Base-by-base conservation (phyloP, 441 rosid species). In the Erodium texanum region DNA sequence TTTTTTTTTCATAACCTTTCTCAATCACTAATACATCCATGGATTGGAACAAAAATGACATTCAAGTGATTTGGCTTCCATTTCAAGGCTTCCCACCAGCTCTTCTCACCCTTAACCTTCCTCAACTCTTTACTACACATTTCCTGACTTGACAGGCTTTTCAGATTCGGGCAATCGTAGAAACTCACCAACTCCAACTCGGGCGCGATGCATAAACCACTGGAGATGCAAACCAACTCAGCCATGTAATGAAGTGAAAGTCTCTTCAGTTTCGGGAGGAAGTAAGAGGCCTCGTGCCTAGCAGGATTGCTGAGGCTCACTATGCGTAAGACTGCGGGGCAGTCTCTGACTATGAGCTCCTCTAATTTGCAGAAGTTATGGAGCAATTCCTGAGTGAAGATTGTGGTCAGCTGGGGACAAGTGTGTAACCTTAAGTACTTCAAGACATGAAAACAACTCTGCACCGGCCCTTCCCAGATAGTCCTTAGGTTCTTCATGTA, bases 341-440 rank as follows among this genome's bases (percentile, higher is more conserved):
- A 78, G 22, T 75, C 76, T 69, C 54, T 52, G 10, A 78, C 56
- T 0, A 19, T 1, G 0, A 73, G 73, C 48, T 70, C 75, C 18
- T 73, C 79, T 24, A 70, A 66, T 41, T 29, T 65, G 3, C 12
- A 1, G 0, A 75, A 66, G 27, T 62, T 52, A 3, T 27, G 18
- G 5, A 75, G 32, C 61, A 73, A 65, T 19, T n/a, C 69, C 0
- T 48, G 66, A 2, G 38, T 65, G 32, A 75, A 75, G 41, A 78
- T 65, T 19, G 14, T 14, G 27, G 19, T 59, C 63, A 75, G 11
- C 22, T 50, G 34, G 4, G 77, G 82, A 20, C 79, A 78, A 10
- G 23, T 64, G 23, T 50, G 58, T 20, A 78, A 32, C 0, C 56
- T 16, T 62, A 75, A 71, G 66, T 0, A 24, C 64, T 61, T 78